Evolutionary conservation across 495 filamentous ascomycete genomes (phyloP), one percentile per base, ranked within the genome.

Genomic region (Tuber umbilicatum): DNA sequence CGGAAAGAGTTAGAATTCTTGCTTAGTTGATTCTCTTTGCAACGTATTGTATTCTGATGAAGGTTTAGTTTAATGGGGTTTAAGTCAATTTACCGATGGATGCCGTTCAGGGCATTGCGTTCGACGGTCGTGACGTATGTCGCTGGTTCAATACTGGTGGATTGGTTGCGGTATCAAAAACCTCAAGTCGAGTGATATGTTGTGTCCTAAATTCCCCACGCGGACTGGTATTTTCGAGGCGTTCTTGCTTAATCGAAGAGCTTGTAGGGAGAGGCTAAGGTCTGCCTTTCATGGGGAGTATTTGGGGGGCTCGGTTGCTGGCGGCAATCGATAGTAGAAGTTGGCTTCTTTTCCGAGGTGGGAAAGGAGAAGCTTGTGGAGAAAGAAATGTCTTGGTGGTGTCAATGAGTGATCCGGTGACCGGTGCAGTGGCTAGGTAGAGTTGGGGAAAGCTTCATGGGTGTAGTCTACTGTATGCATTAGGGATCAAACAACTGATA

Each of bases 41-140:
- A 4, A 19, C 4, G 4, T 45, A 45, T 19, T 16, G 42, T 45
- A 45, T 19, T 45, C 3, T 45, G 19, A 45, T 45, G 17, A 19
- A 19, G 19, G n/a, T n/a, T 19, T 45, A 19, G 5, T 0, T 45
- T 17, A 19, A 4, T 42, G 41, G 16, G 14, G 41, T 42, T 42
- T 42, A 14, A 16, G 14, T 45, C 42, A 43, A 45, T 17, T 19
- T 45, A 17, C 16, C 17, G 1, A 19, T 45, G 4, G 17, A 45
- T 45, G 42, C 42, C 70, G 69, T 67, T 73, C 45, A 69, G 68
- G 74, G 71, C 2, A 19, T 45, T 45, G 16, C 2, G 42, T 45
- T 45, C 1, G 42, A 19, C 16, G 19, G 42, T 19, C 42, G 19
- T 19, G 73, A 68, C 40, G 45, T 16, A 16, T 0, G 41, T 1